Evolutionary conservation across 2,329 filamentous ascomycete genomes (phyloP).

Genomic region (Verticillium zaregamsianum): DNA sequence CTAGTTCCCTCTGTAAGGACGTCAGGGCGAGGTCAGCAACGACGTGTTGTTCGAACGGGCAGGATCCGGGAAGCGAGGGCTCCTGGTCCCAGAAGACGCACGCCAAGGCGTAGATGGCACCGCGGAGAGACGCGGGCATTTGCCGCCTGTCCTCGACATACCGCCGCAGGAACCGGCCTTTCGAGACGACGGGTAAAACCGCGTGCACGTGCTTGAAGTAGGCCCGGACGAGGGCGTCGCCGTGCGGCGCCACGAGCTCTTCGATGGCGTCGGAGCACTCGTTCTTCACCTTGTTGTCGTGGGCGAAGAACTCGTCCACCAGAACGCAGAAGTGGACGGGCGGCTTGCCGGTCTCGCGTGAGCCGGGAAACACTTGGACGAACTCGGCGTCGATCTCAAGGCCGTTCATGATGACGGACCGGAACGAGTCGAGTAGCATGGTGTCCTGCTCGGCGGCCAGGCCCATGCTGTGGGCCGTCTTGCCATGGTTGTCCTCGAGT

Average conservation of each 20-base stretch:
- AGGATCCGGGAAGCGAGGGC: constrained; percentile 19
- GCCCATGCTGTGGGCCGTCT: constrained; percentile 41
- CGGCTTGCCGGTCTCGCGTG: constrained; percentile 25
- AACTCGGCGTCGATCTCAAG: constrained; percentile 40
- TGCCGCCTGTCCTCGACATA: constrained; percentile 31
- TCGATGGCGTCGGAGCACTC: constrained; percentile 38
- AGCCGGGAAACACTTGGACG: constrained; percentile 34
- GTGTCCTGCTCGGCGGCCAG: constrained; percentile 42
- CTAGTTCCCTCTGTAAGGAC: constrained; percentile 38
- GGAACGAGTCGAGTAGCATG: constrained; percentile 40
- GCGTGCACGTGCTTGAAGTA: constrained; percentile 43
- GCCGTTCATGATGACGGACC: constrained; percentile 41
- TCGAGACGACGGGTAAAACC: constrained; percentile 38
- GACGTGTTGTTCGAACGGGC: constrained; percentile 35
- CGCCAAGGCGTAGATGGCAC: constrained; percentile 39
- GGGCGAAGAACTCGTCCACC: constrained; percentile 38
- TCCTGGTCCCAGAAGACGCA: constrained; percentile 37
- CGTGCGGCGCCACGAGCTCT: constrained; percentile 32
- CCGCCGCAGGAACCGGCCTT: constrained; percentile 34
- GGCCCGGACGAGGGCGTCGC: constrained; percentile 34
- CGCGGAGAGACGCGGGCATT: constrained; percentile 39
- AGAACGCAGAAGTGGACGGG: constrained; percentile 42
- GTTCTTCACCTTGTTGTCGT: constrained; percentile 31
- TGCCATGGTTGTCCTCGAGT: constrained; percentile 35
- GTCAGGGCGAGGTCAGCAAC: constrained; percentile 46